phyloP scores from a whole-genome alignment of 257 asterid genomes.

The Solanum etuberosum region DNA sequence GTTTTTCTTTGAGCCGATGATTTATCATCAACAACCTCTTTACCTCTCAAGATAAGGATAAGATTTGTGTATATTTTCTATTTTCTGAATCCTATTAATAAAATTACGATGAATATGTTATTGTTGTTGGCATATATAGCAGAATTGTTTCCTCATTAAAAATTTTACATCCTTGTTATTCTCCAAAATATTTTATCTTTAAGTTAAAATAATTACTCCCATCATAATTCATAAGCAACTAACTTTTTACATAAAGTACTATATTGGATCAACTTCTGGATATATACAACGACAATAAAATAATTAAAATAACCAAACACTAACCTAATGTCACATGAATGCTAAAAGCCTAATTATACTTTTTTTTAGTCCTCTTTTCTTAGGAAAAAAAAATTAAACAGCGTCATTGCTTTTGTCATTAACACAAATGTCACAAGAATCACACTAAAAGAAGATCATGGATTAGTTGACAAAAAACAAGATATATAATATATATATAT shows the following conservation, averaged over 20 bases:
- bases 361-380: neutral
- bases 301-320: neutral
- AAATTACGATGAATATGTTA: too few relatives aligned
- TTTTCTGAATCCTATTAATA: too few relatives aligned
- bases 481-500: too few relatives aligned
- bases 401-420: neutral
- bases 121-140: too few relatives aligned
- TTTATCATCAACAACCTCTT: too few relatives aligned
- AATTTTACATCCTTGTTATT: too few relatives aligned
- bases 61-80: too few relatives aligned
- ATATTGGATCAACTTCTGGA: neutral
- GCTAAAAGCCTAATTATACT: neutral
- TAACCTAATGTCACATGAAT: neutral
- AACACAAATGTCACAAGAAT: neutral
- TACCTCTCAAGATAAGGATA: too few relatives aligned
- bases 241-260: neutral
- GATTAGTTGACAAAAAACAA: neutral
- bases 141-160: too few relatives aligned
- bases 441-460: neutral
- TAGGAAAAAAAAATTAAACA: neutral
- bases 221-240: neutral
- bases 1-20: too few relatives aligned
- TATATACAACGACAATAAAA: neutral
- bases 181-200: neutral
- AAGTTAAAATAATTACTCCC: neutral